phyloP scores from a whole-genome alignment of 1,284 basidiomycete genomes.

The Leccinum pseudoinsigne region DNA sequence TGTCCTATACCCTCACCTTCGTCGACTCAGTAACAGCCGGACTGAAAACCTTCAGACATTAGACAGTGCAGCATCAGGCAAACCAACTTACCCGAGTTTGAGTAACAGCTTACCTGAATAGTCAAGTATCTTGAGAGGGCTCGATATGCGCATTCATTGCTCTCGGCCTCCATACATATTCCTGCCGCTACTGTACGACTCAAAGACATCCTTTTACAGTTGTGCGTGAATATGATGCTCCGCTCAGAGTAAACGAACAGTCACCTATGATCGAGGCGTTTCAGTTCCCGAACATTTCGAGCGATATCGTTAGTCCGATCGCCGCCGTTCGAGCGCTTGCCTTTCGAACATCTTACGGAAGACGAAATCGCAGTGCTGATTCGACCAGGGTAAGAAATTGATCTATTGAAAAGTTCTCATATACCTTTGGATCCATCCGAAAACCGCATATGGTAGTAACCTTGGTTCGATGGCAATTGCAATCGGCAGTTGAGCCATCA shows the following conservation, averaged over 20 bases:
- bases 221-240: conserved; percentile 13
- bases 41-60: conserved; percentile 35
- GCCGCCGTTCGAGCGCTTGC: conserved; percentile 46
- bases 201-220: conserved; percentile 63
- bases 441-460: conserved; percentile 73
- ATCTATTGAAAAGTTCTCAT: conserved; percentile 8
- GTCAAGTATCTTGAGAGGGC: conserved; percentile 62
- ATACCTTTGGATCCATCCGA: conserved; percentile 69
- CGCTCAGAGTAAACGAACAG: conserved; percentile 7
- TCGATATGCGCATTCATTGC: conserved; percentile 63
- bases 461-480: conserved; percentile 73
- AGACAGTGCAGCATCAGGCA: conserved; percentile 9
- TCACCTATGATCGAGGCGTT: conserved; percentile 62
- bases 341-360: conserved; percentile 82
- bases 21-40: conserved; percentile 58
- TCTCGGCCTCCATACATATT: conserved; percentile 73
- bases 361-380: conserved; percentile 75
- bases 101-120: conserved; percentile 61
- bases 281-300: conserved; percentile 62
- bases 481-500: conserved; percentile 73
- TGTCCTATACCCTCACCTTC: conserved; percentile 42
- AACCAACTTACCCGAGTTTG: conserved; percentile 50
- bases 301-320: conserved; percentile 44
- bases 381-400: conserved; percentile 17
- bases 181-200: conserved; percentile 77